Conservation (phyloP, 495 filamentous ascomycete species). For the Hypoxylon lenormandii region DNA sequence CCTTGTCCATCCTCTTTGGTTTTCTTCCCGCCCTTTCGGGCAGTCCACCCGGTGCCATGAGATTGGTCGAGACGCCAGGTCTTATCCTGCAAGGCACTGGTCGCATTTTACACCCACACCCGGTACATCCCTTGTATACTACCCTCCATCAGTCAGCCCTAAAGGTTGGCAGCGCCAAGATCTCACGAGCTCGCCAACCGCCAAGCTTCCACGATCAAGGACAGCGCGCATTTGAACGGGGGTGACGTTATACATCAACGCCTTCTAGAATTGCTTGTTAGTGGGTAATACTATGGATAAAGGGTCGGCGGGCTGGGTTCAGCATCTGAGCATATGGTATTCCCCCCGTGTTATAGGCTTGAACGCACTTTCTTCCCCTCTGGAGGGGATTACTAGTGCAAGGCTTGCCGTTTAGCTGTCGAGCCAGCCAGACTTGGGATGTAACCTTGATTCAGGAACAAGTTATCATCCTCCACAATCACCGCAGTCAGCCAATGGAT, state of each 20-base stretch:
- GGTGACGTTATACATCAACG: constrained; percentile 12
- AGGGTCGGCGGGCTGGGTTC: constrained; percentile 19
- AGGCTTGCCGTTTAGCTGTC: constrained; percentile 18
- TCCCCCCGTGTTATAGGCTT: not conserved
- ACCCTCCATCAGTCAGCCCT: constrained; percentile 45
- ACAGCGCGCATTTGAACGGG: constrained; percentile 26
- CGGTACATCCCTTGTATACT: constrained; percentile 20
- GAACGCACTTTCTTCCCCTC: constrained; percentile 7
- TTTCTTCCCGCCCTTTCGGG: constrained; percentile 24
- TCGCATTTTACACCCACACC: constrained; percentile 25
- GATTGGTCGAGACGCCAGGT: constrained; percentile 30
- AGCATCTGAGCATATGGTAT: constrained; percentile 7
- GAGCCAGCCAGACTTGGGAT: constrained; percentile 14
- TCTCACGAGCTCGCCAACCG: constrained; percentile 16
- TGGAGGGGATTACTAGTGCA: constrained; percentile 18
- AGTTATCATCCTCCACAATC: constrained; percentile 27
- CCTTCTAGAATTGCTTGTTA: constrained; percentile 32
- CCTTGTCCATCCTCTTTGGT: constrained; percentile 16
- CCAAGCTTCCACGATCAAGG: constrained; percentile 29
- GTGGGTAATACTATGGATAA: constrained; percentile 17
- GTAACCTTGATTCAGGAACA: constrained; percentile 38
- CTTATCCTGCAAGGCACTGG: constrained; percentile 4
- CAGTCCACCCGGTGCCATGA: constrained; percentile 15
- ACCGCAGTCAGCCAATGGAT: constrained; percentile 15
- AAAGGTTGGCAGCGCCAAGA: constrained; percentile 32